Conservation (phyloP, 371 early-diverging fungal genomes). For the Mycotypha africana region DNA sequence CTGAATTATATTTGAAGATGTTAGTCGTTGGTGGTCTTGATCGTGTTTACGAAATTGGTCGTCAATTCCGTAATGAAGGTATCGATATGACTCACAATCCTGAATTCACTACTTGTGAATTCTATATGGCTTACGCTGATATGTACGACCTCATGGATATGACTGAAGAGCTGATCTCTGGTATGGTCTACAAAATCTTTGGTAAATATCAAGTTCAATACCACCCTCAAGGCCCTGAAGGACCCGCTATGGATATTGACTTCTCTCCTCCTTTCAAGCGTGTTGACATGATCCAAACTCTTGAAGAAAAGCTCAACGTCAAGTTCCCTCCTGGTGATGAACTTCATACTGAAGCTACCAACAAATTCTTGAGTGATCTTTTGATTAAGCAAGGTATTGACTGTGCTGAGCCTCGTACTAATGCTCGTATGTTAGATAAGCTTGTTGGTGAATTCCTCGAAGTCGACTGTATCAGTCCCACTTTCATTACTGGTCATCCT, state of each 20-base stretch:
- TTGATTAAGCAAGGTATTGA: conserved; percentile 92
- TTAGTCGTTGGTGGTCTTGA: conserved; percentile 98
- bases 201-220: conserved; percentile 89
- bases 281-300: conserved; percentile 90
- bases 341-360: conserved; percentile 78
- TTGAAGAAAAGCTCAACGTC: conserved; percentile 87
- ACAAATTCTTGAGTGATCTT: conserved; percentile 85
- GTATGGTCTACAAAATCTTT: conserved; percentile 89
- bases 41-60: conserved; percentile 99
- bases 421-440: conserved; percentile 96
- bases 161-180: conserved; percentile 90
- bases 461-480: conserved; percentile 92
- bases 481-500: conserved; percentile 98
- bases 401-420: conserved; percentile 94
- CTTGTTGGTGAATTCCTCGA: conserved; percentile 98
- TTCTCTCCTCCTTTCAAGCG: conserved; percentile 98
- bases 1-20: conserved; percentile 98
- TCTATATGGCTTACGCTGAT: conserved; percentile 99
- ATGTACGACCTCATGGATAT: conserved; percentile 95
- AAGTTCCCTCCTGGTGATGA: conserved; percentile 88
- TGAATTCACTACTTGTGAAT: conserved; percentile 98
- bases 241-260: conserved; percentile 79
- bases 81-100: conserved; percentile 99
- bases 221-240: conserved; percentile 89
- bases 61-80: conserved; percentile 99